Evolutionary conservation across 345 rosid species (phyloP).

Genomic region (Nephelium lappaceum): DNA sequence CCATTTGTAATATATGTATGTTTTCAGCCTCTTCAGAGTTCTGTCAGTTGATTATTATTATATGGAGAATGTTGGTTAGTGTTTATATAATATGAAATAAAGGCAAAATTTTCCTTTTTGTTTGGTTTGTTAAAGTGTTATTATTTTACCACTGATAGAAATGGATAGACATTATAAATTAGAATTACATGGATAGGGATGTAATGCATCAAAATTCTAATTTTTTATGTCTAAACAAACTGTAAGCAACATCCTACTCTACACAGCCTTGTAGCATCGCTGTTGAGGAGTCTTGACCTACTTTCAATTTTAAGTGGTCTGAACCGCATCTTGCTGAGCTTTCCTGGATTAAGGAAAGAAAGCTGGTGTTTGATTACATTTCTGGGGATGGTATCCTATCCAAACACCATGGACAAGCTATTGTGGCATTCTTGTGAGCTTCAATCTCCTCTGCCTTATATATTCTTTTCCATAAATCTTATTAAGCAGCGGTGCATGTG

Average conservation of each 20-base stretch:
- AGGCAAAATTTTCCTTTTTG: background rate
- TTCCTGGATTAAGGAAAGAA: background rate
- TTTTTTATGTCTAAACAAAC: background rate
- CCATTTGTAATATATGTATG: background rate
- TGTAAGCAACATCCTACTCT: background rate
- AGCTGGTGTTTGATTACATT: background rate
- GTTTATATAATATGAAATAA: background rate
- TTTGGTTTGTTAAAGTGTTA: background rate
- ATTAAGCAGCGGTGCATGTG: background rate
- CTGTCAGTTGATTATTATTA: background rate
- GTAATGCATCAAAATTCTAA: background rate
- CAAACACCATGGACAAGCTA: background rate
- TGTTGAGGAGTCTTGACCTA: background rate
- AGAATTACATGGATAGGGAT: background rate
- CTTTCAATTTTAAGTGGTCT: background rate
- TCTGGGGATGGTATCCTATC: background rate
- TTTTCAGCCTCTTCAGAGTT: background rate
- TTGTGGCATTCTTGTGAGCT: background rate
- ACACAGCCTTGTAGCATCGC: background rate
- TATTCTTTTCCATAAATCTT: background rate
- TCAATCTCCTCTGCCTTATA: background rate
- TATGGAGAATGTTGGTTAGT: constrained; percentile 8
- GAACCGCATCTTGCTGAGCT: background rate
- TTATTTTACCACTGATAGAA: background rate
- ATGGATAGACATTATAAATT: background rate